These are phyloP conservation scores for Beauveria rudraprayagi DNA, from an alignment of 2,329 filamentous ascomycete species.

Conservation along the genomic window DNA sequence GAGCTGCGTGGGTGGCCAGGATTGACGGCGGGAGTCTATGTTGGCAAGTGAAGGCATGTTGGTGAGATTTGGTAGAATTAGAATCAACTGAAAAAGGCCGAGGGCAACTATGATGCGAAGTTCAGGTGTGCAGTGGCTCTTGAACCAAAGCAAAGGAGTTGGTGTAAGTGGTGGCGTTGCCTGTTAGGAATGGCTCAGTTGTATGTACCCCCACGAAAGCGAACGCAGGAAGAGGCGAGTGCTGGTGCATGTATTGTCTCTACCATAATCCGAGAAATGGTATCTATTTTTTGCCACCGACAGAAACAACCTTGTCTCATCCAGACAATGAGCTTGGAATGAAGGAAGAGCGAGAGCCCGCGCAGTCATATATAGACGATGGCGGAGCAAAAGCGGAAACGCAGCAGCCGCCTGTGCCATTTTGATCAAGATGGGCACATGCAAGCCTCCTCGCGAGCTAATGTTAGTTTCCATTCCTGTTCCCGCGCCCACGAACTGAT, in stretches of 20 bases:
- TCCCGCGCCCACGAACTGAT: not conserved
- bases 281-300: not conserved
- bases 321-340: not conserved
- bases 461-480: not conserved
- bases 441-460: slow-evolving; percentile 1
- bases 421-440: slow-evolving; percentile 11
- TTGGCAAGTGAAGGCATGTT: slow-evolving; percentile 29
- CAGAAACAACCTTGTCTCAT: not conserved
- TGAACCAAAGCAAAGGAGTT: no score
- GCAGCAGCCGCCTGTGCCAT: not conserved
- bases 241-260: not conserved
- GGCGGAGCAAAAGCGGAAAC: not conserved
- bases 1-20: slow-evolving; percentile 46
- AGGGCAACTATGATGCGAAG: no score
- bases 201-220: not conserved
- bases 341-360: not conserved
- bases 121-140: no score
- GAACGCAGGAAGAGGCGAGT: not conserved
- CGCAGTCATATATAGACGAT: not conserved
- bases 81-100: not conserved
- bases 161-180: not conserved
- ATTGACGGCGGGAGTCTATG: slow-evolving; percentile 32
- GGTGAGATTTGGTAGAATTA: not conserved
- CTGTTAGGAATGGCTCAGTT: not conserved
- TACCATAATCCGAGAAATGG: not conserved